These are phyloP conservation scores for Phlegmacium glaucopus DNA, from an alignment of 768 basidiomycete genomes.

Conservation along the genomic window DNA sequence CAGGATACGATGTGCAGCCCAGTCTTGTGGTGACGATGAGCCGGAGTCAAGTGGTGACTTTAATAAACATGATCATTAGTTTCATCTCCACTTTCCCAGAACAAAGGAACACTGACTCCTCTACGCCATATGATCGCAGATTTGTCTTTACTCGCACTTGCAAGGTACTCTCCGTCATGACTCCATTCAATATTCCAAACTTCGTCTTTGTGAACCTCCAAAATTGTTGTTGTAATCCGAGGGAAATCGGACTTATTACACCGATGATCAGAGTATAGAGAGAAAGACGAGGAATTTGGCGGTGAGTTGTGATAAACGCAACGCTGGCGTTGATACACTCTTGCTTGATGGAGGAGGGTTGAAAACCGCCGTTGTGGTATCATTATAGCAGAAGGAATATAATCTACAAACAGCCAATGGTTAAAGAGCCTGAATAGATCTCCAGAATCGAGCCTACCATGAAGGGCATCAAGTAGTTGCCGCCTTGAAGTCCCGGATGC, in stretches of 20 bases:
- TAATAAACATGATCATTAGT: constrained; percentile 8
- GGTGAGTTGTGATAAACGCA: constrained; percentile 88
- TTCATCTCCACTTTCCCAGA: constrained; percentile 5
- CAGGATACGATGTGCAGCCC: constrained; percentile 56
- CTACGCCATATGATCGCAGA: constrained; percentile 88
- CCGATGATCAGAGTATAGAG: constrained; percentile 84
- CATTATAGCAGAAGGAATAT: constrained; percentile 90
- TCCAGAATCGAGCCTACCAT: constrained; percentile 50
- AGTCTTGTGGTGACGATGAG: constrained; percentile 49
- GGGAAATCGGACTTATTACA: constrained; percentile 86
- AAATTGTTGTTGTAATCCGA: constrained; percentile 75
- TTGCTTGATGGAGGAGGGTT: constrained; percentile 82
- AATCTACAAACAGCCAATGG: constrained; percentile 44
- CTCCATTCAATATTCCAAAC: constrained; percentile 98
- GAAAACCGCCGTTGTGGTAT: constrained; percentile 87
- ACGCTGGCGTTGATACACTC: constrained; percentile 69
- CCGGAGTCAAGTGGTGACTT: constrained; percentile 41
- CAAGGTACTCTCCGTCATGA: constrained; percentile 79
- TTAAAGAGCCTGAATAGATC: constrained; percentile 1
- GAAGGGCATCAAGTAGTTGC: constrained; percentile 71
- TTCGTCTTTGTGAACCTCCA: constrained; percentile 87
- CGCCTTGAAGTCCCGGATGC: constrained; percentile 75
- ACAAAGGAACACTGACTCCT: constrained; percentile 49
- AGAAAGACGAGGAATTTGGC: constrained; percentile 53
- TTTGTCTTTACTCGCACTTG: constrained; percentile 86